These are phyloP conservation scores for Crotalaria pallida DNA, from an alignment of 306 rosid genomes.

Conservation along the genomic window DNA sequence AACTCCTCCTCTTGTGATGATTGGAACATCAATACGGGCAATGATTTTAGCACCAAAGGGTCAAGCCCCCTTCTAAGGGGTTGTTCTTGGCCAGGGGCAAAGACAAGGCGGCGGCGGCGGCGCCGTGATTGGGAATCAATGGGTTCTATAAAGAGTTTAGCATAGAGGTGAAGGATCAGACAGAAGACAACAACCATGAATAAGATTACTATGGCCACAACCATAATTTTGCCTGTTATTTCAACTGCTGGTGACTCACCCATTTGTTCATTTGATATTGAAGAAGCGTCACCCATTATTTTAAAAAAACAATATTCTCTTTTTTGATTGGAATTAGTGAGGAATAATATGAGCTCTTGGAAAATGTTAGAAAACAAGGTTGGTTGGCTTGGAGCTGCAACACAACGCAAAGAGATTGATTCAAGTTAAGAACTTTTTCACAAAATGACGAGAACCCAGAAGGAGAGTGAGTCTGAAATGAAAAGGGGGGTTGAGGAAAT, in stretches of 20 bases:
- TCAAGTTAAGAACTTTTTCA: neutral
- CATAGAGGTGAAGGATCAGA: conserved; percentile 59
- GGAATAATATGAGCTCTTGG: too few relatives aligned
- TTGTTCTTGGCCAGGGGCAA: conserved; percentile 44
- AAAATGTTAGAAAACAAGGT: too few relatives aligned
- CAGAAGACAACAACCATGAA: conserved; percentile 57
- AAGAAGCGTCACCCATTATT: conserved; percentile 26
- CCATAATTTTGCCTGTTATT: conserved; percentile 68
- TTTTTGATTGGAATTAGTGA: too few relatives aligned
- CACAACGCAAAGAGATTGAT: too few relatives aligned
- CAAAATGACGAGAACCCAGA: neutral
- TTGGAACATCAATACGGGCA: conserved; percentile 46
- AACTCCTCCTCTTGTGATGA: conserved; percentile 56
- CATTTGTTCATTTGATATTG: neutral
- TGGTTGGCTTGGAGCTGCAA: conserved; percentile 1
- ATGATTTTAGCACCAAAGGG: conserved; percentile 46
- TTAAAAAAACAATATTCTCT: neutral
- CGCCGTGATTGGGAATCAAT: conserved; percentile 3
- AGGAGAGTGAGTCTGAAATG: neutral
- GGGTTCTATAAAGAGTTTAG: conserved; percentile 33
- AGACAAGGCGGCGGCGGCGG: conserved; percentile 51
- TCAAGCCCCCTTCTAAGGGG: conserved; percentile 53
- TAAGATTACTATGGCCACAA: conserved; percentile 45
- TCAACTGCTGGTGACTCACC: conserved; percentile 43
- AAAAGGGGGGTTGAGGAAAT: neutral